Evolutionary conservation across 805 yeast species (phyloP).

Genomic region (Ogataea ramenticola): DNA sequence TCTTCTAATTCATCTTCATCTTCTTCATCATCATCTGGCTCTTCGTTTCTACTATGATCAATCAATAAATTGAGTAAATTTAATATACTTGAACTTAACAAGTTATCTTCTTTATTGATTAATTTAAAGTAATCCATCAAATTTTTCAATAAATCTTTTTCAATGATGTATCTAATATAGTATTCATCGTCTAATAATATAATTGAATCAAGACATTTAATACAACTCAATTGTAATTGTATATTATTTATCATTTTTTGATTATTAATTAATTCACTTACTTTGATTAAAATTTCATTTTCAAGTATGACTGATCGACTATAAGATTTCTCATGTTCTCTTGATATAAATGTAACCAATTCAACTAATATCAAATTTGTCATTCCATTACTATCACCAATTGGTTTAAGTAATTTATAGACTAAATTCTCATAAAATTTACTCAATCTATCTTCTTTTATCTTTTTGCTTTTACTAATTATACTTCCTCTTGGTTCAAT

Average conservation of each 20-base stretch:
- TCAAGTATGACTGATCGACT: slow-evolving; percentile 61
- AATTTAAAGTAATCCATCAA: slow-evolving; percentile 43
- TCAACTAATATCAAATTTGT: slow-evolving; percentile 52
- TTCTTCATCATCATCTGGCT: neutral
- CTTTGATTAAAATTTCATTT: slow-evolving; percentile 48
- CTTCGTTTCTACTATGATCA: slow-evolving; percentile 9
- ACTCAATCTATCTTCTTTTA: slow-evolving; percentile 32
- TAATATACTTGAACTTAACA: slow-evolving; percentile 69
- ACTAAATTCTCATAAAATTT: slow-evolving; percentile 52
- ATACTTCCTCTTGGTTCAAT: slow-evolving; percentile 10
- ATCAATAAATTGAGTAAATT: slow-evolving; percentile 36
- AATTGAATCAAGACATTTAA: slow-evolving; percentile 61
- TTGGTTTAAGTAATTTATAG: slow-evolving; percentile 19
- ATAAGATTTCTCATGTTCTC: slow-evolving; percentile 49
- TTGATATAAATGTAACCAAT: slow-evolving; percentile 57
- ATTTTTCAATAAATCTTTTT: slow-evolving; percentile 43
- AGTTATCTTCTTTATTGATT: slow-evolving; percentile 45
- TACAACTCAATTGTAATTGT: slow-evolving; percentile 57
- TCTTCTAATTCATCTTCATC: too few species aligned
- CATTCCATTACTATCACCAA: slow-evolving; percentile 12
- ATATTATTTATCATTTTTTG: slow-evolving; percentile 30
- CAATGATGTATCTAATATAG: slow-evolving; percentile 50
- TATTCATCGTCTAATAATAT: slow-evolving; percentile 55
- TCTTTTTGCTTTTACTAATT: neutral
- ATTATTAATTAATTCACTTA: slow-evolving; percentile 46